A percentile compares a stretch with the other conserved stretches of the same genome.
These are phyloP conservation scores for Pyrus hybrid DNA, from an alignment of 331 rosid genomes.

Conservation along the genomic window DNA sequence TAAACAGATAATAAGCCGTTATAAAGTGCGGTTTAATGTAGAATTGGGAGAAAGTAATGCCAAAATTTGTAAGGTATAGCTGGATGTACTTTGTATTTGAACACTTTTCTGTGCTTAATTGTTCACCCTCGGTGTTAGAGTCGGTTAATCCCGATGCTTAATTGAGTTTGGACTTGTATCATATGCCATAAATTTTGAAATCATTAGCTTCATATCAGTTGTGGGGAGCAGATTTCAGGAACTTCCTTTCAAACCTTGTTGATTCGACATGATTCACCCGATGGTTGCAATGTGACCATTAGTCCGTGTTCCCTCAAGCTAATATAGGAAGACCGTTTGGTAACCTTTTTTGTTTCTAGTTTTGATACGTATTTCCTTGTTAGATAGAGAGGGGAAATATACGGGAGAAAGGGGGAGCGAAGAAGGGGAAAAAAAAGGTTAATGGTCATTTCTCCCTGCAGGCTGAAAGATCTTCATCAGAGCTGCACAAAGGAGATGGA, in stretches of 20 bases:
- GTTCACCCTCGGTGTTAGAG: neutral
- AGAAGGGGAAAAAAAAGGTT: neutral
- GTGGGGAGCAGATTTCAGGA: neutral
- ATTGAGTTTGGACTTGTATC: neutral
- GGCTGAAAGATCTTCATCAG: slow-evolving; percentile 88
- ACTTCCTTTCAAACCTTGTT: neutral
- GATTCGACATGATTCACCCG: neutral
- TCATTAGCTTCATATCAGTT: neutral
- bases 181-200: neutral
- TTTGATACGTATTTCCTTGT: too few species aligned
- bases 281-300: neutral
- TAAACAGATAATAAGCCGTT: neutral
- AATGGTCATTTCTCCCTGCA: slow-evolving; percentile 24
- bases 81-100: neutral
- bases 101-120: neutral
- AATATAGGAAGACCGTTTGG: neutral
- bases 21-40: neutral
- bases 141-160: neutral
- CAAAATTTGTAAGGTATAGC: neutral
- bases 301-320: neutral
- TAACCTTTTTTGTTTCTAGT: neutral
- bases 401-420: too few species aligned
- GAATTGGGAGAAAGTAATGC: neutral
- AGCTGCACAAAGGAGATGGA: slow-evolving; percentile 97
- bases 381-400: too few species aligned